These are phyloP conservation scores for Aureobasidium sp. DNA, from an alignment of 2,329 filamentous ascomycete genomes.

Conservation along the genomic window DNA sequence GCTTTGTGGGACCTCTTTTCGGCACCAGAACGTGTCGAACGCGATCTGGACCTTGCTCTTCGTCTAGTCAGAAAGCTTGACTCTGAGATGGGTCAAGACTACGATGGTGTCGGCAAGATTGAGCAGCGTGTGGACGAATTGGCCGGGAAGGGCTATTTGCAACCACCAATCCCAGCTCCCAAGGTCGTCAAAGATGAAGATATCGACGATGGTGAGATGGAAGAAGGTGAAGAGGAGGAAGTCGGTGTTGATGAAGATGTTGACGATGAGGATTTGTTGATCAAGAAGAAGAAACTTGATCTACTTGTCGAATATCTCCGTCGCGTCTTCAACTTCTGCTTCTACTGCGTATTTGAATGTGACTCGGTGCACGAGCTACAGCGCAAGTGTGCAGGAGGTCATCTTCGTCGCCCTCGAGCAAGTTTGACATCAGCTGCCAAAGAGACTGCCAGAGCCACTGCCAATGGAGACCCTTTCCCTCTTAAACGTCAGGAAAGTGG, in stretches of 20 bases:
- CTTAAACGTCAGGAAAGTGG: slow-evolving; percentile 49
- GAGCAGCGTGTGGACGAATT: slow-evolving; percentile 82
- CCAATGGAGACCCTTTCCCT: slow-evolving; percentile 74
- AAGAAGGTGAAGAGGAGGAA: slow-evolving; percentile 69
- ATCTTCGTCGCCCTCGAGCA: slow-evolving; percentile 81
- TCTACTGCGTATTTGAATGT: slow-evolving; percentile 98
- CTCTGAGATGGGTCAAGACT: slow-evolving; percentile 68
- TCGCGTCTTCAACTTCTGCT: slow-evolving; percentile 96
- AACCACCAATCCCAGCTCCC: slow-evolving; percentile 53
- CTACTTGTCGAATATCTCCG: slow-evolving; percentile 93
- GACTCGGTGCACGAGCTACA: slow-evolving; percentile 95
- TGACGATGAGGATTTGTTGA: slow-evolving; percentile 81
- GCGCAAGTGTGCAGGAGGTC: slow-evolving; percentile 93
- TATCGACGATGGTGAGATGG: slow-evolving; percentile 58
- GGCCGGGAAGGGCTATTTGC: slow-evolving; percentile 66
- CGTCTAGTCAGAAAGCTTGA: slow-evolving; percentile 81
- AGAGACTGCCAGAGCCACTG: slow-evolving; percentile 77
- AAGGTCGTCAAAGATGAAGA: slow-evolving; percentile 55
- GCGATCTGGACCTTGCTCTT: slow-evolving; percentile 76
- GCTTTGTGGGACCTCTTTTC: slow-evolving; percentile 96
- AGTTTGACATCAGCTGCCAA: slow-evolving; percentile 79
- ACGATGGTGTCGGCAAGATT: slow-evolving; percentile 71
- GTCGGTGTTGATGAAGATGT: slow-evolving; percentile 65
- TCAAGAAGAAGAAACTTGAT: slow-evolving; percentile 95
- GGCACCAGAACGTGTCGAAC: slow-evolving; percentile 84